Evolutionary conservation across 345 rosid species (phyloP).

Genomic region (Psidium friedrichsthalianum): DNA sequence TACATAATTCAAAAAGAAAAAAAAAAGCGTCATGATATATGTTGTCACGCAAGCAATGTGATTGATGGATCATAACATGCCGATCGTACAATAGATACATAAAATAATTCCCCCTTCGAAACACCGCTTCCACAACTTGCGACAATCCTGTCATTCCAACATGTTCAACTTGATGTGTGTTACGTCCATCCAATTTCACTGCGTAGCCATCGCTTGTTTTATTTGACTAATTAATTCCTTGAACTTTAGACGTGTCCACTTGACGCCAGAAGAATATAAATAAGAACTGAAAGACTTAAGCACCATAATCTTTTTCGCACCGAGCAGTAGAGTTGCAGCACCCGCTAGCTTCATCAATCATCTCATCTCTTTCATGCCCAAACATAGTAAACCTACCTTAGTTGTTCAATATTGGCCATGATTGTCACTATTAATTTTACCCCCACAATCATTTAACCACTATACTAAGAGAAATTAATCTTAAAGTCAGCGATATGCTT

Average conservation of each 20-base stretch:
- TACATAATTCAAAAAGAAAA: neutral
- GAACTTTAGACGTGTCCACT: neutral
- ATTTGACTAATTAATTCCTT: neutral
- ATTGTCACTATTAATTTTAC: neutral
- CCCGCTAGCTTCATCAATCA: neutral
- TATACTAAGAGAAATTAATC: neutral
- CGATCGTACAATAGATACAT: neutral
- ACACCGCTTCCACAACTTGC: neutral
- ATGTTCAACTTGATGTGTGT: neutral
- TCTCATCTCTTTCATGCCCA: neutral
- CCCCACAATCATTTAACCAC: neutral
- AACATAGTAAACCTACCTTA: neutral
- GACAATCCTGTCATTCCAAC: neutral
- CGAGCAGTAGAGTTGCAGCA: neutral
- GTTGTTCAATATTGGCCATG: neutral
- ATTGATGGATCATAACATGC: neutral
- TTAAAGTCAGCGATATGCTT: neutral
- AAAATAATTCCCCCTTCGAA: neutral
- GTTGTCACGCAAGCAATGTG: neutral
- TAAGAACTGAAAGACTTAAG: neutral
- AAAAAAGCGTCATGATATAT: neutral
- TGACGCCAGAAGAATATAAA: neutral
- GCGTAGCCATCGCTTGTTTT: neutral
- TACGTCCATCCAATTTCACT: neutral
- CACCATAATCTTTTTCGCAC: neutral